Conservation (phyloP, 2,329 filamentous ascomycete species). For the Anthostomella pinea region DNA sequence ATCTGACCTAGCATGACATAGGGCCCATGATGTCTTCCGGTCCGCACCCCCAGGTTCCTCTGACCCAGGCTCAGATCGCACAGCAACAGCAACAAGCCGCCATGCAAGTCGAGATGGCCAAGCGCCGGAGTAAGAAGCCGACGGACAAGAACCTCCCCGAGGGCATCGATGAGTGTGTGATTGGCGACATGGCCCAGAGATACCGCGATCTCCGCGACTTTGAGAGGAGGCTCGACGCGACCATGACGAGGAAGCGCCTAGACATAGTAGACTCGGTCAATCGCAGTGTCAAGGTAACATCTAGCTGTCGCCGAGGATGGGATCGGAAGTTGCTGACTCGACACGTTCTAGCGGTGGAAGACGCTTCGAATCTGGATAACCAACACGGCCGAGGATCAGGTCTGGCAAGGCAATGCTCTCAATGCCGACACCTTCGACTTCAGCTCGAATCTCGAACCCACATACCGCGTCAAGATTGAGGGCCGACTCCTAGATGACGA, state of each 20-base stretch:
- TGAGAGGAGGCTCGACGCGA: conserved; percentile 84
- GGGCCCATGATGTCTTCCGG: conserved; percentile 56
- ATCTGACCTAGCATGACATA: conserved; percentile 28
- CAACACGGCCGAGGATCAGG: conserved; percentile 91
- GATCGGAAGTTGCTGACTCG: conserved; percentile 13
- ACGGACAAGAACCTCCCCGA: conserved; percentile 95
- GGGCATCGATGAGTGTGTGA: conserved; percentile 76
- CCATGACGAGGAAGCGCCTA: conserved; percentile 89
- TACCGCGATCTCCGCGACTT: conserved; percentile 84
- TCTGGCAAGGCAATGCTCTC: conserved; percentile 75
- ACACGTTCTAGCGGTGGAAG: conserved; percentile 59
- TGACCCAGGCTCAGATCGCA: conserved; percentile 53
- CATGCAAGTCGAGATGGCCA: conserved; percentile 61
- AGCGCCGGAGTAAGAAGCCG: conserved; percentile 81
- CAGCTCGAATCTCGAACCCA: conserved; percentile 70
- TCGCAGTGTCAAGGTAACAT: conserved; percentile 64
- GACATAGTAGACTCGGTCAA: conserved; percentile 83
- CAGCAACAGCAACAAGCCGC: conserved; percentile 51
- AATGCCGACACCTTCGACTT: conserved; percentile 80
- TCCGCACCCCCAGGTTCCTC: conserved; percentile 48
- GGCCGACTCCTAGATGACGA: conserved; percentile 75
- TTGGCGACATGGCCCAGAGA: conserved; percentile 76
- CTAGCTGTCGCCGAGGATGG: neutral
- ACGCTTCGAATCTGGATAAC: conserved; percentile 92
- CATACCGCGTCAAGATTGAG: conserved; percentile 89